A percentile compares a stretch with the other conserved stretches of the same genome.
Evolutionary conservation across 2,329 filamentous ascomycete genomes (phyloP).

Genomic region (Neopestalotiopsis rosae): DNA sequence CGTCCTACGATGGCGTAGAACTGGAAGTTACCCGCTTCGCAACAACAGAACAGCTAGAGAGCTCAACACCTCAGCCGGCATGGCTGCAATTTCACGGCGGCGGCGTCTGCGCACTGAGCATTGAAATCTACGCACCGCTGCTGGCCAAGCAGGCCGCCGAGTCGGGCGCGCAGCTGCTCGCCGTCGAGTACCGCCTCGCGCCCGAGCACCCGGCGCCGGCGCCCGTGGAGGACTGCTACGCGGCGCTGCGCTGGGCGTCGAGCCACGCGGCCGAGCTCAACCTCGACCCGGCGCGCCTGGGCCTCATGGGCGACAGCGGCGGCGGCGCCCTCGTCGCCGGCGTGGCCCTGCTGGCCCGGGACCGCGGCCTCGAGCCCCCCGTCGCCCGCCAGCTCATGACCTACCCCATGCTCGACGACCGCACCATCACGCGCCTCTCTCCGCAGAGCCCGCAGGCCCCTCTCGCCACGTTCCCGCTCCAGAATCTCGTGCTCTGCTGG

Average conservation of each 20-base stretch:
- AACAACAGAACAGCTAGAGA: constrained; percentile 22
- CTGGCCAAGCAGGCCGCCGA: constrained; percentile 32
- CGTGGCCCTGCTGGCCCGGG: constrained; percentile 49
- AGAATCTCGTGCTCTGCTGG: constrained; percentile 26
- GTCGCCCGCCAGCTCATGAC: constrained; percentile 37
- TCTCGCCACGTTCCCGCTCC: constrained; percentile 21
- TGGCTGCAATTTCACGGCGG: constrained; percentile 47
- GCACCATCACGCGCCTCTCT: constrained; percentile 19
- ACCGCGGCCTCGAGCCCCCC: constrained; percentile 31
- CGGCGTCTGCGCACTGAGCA: constrained; percentile 40
- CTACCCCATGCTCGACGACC: constrained; percentile 41
- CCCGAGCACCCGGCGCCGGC: constrained; percentile 45
- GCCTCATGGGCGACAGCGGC: constrained; percentile 58
- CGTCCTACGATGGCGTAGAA: constrained; percentile 25
- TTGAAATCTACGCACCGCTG: constrained; percentile 30
- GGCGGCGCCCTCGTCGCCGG: constrained; percentile 58
- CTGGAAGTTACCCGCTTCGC: constrained; percentile 26
- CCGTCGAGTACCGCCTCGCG: constrained; percentile 47
- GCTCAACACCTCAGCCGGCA: constrained; percentile 27
- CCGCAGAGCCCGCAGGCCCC: constrained; percentile 19
- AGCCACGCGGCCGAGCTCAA: constrained; percentile 34
- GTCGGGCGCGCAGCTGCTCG: constrained; percentile 41
- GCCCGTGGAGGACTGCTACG: constrained; percentile 43
- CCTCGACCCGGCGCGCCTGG: constrained; percentile 49
- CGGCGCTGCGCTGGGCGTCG: constrained; percentile 33